Evolutionary conservation across 2,329 filamentous ascomycete species (phyloP), one percentile per base, ranked within the genome.

Genomic region (Microthyrium microscopicum): DNA sequence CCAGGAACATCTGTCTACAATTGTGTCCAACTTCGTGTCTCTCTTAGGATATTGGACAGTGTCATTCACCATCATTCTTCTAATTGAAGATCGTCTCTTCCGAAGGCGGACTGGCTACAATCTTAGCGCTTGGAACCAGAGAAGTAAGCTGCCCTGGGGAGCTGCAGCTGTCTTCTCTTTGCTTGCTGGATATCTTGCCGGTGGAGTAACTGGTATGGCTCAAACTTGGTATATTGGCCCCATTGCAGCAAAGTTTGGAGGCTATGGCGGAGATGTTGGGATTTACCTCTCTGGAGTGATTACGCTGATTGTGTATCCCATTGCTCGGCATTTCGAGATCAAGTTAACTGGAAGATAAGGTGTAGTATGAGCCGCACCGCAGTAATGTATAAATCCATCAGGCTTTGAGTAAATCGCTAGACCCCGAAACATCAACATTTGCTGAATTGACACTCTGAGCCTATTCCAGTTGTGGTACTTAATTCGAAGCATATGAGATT

Each of bases 151-250:
- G 25, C 60, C 60, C 1, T 35, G 53, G 5, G 60, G 60, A 5
- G 47, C 57, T 29, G 58, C 57, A 5, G 58, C 51, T 3, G 49
- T 50, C 4, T 38, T 46, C 1, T 52, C 56, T 4, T 56, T 62
- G 33, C 42, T 46, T 2, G 38, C 59, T 1, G 56, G 57, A 5
- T 48, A 57, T 2, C 39, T 56, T 5, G 52, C 51, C 5, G 62
- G 58, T 15, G 69, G 65, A 53, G 54, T 68, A 16, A 53, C 73
- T 44, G 70, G 68, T 2, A 73, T 74, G 68, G 58, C 58, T 29
- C 61, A 70, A 50, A 69, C 64, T 1, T 70, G 63, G 60, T 69
- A 62, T 42, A 50, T 64, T 16, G 66, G 64, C 3, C 48, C 47
- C 16, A 37, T 51, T 13, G 49, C 43, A 4, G 43, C 40, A 33